Evolutionary conservation across 805 yeast genomes (phyloP), one percentile per base, ranked within the genome.

Genomic region (Saccharomycopsis fermentans): DNA sequence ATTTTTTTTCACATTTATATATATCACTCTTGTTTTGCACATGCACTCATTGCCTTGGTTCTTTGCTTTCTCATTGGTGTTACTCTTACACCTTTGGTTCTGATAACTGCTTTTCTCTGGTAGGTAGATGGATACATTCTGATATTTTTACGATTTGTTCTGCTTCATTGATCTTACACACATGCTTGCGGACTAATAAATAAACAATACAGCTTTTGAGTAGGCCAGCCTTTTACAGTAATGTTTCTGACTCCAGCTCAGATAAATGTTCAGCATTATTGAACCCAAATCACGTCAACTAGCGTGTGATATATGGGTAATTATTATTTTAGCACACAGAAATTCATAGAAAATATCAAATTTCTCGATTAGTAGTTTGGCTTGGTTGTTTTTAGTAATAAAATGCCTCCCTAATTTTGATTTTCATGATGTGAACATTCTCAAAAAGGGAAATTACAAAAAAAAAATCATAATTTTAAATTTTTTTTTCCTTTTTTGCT

Each of bases 371-470:
- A 43, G 50, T 43, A 43, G 16, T 43, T 11, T 43, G n/a, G 11
- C 17, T 11, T 43, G 35, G 29, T 43, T 43, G 50, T 43, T 43
- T 43, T 43, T 11, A 43, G 50, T 43, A 43, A 43, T 43, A 43
- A 43, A 43, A 21, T 43, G 50, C 50, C 50, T 43, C 50, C 50
- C 50, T 43, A 43, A 43, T 43, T 43, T 43, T 43, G 50, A 43
- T 43, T 43, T 43, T 43, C 50, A 43, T 43, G 50, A 43, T 43
- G 50, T 43, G 29, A 19, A 21, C 29, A 43, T 19, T 43, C 26
- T 43, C 50, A 43, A 43, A 43, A 43, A 43, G 50, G 50, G 50
- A 43, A 43, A 43, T 12, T 19, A 14, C 24, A 26, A 43, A 43
- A 19, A 21, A n/a, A 21, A 21, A 43, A 43, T 19, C 26, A 12